These are phyloP conservation scores for Scytalidium sp. DNA, from an alignment of 2,329 filamentous ascomycete genomes.

Conservation along the genomic window DNA sequence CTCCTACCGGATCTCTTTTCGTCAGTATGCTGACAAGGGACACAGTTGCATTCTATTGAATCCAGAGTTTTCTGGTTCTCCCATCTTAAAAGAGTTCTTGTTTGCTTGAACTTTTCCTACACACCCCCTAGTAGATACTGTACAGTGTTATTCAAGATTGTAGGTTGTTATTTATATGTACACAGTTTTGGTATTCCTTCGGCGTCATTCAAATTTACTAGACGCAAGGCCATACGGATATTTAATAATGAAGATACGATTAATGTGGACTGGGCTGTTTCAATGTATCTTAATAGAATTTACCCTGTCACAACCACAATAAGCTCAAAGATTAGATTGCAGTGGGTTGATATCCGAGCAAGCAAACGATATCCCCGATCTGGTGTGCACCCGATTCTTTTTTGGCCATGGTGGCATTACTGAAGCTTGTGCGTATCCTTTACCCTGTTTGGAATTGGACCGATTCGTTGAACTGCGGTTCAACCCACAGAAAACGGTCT, in stretches of 20 bases:
- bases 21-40: constrained; percentile 11
- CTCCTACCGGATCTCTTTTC: constrained; percentile 4
- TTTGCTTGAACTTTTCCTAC: constrained; percentile 24
- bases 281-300: no score
- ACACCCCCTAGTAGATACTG: neutral
- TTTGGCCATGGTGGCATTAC: no score
- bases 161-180: neutral
- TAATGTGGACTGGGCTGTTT: no score
- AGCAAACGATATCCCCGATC: no score
- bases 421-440: neutral
- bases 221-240: neutral
- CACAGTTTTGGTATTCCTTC: neutral
- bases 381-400: no score
- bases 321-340: no score
- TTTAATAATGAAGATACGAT: neutral
- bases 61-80: constrained; percentile 90
- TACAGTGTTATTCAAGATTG: neutral
- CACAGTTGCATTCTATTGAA: constrained; percentile 84
- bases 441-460: neutral
- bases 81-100: constrained; percentile 86
- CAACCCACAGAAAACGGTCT: no score
- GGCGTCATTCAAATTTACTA: neutral
- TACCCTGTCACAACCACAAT: no score
- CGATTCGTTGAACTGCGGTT: no score
- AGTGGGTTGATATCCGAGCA: no score